These are phyloP conservation scores for Aspergillus arachidicola DNA, from an alignment of 2,329 filamentous ascomycete species.

Conservation along the genomic window DNA sequence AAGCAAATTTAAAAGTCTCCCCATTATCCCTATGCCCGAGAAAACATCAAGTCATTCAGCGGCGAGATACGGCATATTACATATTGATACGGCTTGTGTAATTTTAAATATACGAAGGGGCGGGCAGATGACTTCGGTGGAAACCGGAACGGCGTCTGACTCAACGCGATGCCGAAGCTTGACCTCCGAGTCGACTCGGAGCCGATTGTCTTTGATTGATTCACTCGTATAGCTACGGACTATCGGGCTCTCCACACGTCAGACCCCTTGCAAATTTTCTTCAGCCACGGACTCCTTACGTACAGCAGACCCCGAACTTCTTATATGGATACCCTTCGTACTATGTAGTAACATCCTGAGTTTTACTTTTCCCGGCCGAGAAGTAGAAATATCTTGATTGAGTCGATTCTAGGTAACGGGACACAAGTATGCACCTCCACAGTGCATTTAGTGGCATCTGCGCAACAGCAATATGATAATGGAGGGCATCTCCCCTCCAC, in stretches of 20 bases:
- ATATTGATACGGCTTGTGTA: conserved; percentile 16
- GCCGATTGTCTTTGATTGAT: background rate
- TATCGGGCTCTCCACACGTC: background rate
- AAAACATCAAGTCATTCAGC: background rate
- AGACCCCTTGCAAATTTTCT: background rate
- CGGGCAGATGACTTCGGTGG: conserved; percentile 2
- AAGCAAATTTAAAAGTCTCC: conserved; percentile 27
- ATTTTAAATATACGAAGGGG: conserved; percentile 7
- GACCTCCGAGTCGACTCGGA: background rate
- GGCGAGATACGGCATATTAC: conserved; percentile 6
- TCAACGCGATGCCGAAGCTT: conserved; percentile 1
- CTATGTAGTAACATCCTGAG: background rate
- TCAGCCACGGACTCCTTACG: background rate
- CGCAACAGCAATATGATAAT: too few species aligned
- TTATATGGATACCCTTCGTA: background rate
- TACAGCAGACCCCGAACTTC: background rate
- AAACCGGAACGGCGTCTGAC: conserved; percentile 2
- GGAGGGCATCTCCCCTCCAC: too few species aligned
- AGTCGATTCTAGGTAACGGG: too few species aligned
- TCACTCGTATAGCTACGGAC: too few species aligned
- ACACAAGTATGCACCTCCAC: too few species aligned
- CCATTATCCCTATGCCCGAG: conserved; percentile 30
- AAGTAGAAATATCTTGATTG: background rate
- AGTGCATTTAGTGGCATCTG: too few species aligned
- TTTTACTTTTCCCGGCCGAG: background rate